Conservation (phyloP, 352 stramenopile genomes). For the Globisporangium solare region DNA sequence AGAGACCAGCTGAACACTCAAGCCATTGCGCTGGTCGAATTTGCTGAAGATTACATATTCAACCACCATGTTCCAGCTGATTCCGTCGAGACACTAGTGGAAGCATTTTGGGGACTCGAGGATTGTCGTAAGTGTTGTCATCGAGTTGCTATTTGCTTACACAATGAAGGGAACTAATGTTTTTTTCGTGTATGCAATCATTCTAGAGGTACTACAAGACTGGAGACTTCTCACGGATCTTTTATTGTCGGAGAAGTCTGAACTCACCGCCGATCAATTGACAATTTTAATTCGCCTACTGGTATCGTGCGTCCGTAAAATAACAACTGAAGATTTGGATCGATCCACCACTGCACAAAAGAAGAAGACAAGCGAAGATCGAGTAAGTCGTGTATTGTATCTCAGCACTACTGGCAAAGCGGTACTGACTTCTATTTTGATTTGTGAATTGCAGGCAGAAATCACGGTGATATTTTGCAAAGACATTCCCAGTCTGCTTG, state of each 20-base stretch:
- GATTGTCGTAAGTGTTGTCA: slow-evolving; percentile 67
- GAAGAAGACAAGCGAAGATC: slow-evolving; percentile 45
- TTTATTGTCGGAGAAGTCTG: slow-evolving; percentile 75
- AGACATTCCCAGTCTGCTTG: slow-evolving; percentile 71
- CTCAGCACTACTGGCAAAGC: not conserved
- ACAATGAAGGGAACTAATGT: not conserved
- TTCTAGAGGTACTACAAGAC: slow-evolving; percentile 75
- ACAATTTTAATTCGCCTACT: slow-evolving; percentile 74
- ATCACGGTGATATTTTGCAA: slow-evolving; percentile 78
- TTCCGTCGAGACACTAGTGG: slow-evolving; percentile 72
- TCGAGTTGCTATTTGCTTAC: not conserved
- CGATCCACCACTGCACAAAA: slow-evolving; percentile 28
- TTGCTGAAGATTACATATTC: slow-evolving; percentile 80
- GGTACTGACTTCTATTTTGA: not conserved
- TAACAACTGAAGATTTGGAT: slow-evolving; percentile 29
- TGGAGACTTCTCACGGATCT: slow-evolving; percentile 76
- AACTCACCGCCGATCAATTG: slow-evolving; percentile 76
- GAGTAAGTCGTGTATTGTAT: slow-evolving; percentile 24
- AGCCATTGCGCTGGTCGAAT: slow-evolving; percentile 86
- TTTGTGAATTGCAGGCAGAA: slow-evolving; percentile 42
- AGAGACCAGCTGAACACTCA: slow-evolving; percentile 84
- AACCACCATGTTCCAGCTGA: slow-evolving; percentile 55
- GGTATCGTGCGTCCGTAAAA: slow-evolving; percentile 60
- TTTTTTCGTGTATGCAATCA: slow-evolving; percentile 1
- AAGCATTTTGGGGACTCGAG: slow-evolving; percentile 82